These are phyloP conservation scores for Solanum verrucosum DNA, from an alignment of 257 asterid genomes.

Conservation along the genomic window DNA sequence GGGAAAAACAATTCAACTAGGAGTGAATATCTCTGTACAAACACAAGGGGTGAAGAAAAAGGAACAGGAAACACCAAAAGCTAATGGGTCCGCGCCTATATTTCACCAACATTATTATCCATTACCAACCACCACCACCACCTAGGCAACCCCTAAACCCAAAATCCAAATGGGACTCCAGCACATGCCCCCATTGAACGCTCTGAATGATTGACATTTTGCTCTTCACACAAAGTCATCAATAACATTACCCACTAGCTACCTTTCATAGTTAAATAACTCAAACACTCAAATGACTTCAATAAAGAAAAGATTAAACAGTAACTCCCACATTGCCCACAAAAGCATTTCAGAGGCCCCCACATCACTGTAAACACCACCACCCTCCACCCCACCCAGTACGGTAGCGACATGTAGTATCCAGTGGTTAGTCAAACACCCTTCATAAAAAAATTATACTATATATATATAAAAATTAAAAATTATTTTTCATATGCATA, in stretches of 20 bases:
- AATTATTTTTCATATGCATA: background rate
- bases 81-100: constrained; percentile 31
- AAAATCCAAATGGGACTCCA: background rate
- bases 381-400: background rate
- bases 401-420: background rate
- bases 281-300: background rate
- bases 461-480: too few relatives aligned
- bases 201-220: constrained; percentile 21
- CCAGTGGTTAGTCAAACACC: background rate
- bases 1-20: background rate
- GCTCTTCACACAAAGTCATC: constrained; percentile 19
- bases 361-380: background rate
- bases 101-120: constrained; percentile 43
- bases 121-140: constrained; percentile 41
- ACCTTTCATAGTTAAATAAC: background rate
- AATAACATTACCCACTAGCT: constrained; percentile 11
- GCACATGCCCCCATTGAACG: constrained; percentile 15
- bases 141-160: background rate
- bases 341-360: background rate
- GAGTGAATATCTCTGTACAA: constrained; percentile 12
- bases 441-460: too few relatives aligned
- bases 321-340: constrained; percentile 4
- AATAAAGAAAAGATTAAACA: background rate
- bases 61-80: constrained; percentile 11
- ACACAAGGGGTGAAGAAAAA: background rate